phyloP scores from a whole-genome alignment of 2,329 filamentous ascomycete species.

The Colletotrichum kahawae region DNA sequence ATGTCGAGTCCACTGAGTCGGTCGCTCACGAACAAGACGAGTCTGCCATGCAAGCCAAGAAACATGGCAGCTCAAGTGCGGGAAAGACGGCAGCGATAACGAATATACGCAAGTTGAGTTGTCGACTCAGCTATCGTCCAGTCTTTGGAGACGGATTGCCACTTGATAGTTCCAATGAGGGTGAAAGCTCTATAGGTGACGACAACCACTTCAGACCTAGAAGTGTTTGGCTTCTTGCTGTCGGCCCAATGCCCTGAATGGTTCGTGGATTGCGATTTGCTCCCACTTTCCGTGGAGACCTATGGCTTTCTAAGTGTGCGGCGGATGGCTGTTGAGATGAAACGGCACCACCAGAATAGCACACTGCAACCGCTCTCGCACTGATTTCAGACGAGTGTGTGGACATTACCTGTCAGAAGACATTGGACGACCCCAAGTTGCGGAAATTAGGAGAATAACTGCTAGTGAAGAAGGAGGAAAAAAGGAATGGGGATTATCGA shows the following conservation, averaged over 20 bases:
- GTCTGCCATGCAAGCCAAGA: background rate
- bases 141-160: background rate
- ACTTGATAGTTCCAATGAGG: background rate
- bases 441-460: background rate
- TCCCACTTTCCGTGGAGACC: background rate
- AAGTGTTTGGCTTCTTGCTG: background rate
- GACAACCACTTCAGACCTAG: background rate
- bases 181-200: background rate
- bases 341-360: background rate
- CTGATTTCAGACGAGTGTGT: conserved; percentile 11
- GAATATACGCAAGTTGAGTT: background rate
- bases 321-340: background rate
- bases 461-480: background rate
- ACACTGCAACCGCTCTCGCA: background rate
- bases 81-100: background rate
- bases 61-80: background rate
- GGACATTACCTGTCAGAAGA: conserved; percentile 1
- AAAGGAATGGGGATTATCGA: background rate
- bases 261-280: background rate
- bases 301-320: background rate
- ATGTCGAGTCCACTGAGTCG: background rate
- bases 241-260: background rate
- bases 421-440: conserved; percentile 5
- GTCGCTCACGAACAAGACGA: background rate
- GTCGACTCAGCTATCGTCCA: background rate